Base-by-base conservation (phyloP, 2,329 filamentous ascomycete genomes). In the Neonectria neomacrospora region DNA sequence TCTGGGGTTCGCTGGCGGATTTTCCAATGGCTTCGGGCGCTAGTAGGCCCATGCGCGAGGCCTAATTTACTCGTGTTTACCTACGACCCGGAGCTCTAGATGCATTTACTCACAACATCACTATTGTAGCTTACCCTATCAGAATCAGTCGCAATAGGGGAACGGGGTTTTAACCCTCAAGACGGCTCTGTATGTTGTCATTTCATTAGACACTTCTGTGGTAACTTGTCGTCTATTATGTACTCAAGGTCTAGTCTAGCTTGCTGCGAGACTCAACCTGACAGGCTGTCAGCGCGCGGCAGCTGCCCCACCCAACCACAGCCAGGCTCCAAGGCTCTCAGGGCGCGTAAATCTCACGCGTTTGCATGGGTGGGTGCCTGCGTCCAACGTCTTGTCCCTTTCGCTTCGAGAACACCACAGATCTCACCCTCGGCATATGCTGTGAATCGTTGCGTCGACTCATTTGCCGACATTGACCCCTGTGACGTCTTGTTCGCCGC, bases 331-430 rank as follows among this genome's bases (percentile, higher is more conserved):
- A 37, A 53, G 50, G n/a, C 39, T 18, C 53, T 23, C 48, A 44
- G 44, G 23, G 50, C 66, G 65, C 61, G 57, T 67, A 67, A 59
- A 67, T 55, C 66, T 70, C 65, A 67, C 67, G 67, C 62, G 70
- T 67, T 61, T 50, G 44, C 57, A 62, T 67, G 58, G 60, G 58
- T 67, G 58, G 60, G 58, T 67, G 67, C 66, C 68, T 64, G 58
- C 64, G 23, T 64, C 52, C 42, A 28, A 34, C 32, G 20, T 42
- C 39, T 42, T 54, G 51, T 28, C 10, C 18, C 45, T 65, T 30
- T 66, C 54, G 42, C 42, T 67, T 72, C 61, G 55, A 70, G 70
- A 64, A 61, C 28, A 63, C 41, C 37, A 50, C 53, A 39, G 42
- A 47, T 58, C 23, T 58, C 56, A 54, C 45, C 32, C 45, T 67